These are phyloP conservation scores for Rosa persica DNA, from an alignment of 306 rosid genomes.

Conservation along the genomic window DNA sequence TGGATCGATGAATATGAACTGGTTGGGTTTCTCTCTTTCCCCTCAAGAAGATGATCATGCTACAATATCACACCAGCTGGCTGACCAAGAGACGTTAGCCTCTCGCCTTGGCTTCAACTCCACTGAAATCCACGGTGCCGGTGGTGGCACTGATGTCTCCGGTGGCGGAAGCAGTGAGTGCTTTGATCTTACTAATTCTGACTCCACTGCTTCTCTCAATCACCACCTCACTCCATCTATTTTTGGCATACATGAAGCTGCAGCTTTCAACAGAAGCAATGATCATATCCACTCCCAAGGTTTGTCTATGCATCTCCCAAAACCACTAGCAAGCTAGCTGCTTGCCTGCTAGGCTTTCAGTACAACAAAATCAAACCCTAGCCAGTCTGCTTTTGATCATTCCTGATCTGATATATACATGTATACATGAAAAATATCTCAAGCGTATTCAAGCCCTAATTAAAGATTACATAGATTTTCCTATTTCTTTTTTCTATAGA, in stretches of 20 bases:
- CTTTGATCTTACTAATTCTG: conserved; percentile 52
- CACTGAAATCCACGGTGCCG: conserved; percentile 37
- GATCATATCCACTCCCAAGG: conserved; percentile 52
- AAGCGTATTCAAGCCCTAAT: background rate
- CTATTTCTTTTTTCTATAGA: background rate
- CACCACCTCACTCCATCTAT: conserved; percentile 47
- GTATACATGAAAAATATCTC: background rate
- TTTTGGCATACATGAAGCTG: conserved; percentile 50
- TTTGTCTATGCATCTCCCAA: background rate
- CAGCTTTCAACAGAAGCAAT: conserved; percentile 32
- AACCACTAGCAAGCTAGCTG: background rate
- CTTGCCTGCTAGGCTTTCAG: background rate
- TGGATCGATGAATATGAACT: conserved; percentile 48
- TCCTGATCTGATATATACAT: background rate
- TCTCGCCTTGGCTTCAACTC: conserved; percentile 56
- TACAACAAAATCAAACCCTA: background rate
- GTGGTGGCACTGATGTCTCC: conserved; percentile 34
- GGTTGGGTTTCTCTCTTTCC: conserved; percentile 90
- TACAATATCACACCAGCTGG: conserved; percentile 25
- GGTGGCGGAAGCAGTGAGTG: conserved; percentile 34
- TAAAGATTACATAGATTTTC: background rate
- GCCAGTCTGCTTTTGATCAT: background rate
- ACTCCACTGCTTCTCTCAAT: conserved; percentile 47
- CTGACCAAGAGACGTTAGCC: conserved; percentile 21
- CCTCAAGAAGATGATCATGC: conserved; percentile 50